A percentile compares a stretch with the other conserved stretches of the same genome.
These are phyloP conservation scores for Pythium sukuiense DNA, from an alignment of 352 stramenopile genomes.

Conservation along the genomic window DNA sequence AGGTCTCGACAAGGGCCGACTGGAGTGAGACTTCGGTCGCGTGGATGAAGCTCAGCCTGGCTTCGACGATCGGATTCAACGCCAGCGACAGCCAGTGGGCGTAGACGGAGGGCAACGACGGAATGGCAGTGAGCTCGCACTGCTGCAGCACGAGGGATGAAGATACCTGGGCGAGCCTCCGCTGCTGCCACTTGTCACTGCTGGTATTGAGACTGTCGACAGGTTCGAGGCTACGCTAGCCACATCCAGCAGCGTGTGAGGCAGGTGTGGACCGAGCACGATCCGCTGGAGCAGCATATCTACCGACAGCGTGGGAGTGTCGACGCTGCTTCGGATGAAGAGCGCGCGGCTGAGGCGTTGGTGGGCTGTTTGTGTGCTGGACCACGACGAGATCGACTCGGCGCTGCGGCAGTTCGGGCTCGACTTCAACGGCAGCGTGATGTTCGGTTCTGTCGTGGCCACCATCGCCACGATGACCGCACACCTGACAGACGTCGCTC, in stretches of 20 bases:
- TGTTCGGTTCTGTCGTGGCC: background rate
- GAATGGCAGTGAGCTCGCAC: background rate
- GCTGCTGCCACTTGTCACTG: background rate
- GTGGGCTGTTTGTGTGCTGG: background rate
- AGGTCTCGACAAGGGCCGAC: background rate
- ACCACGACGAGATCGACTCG: conserved; percentile 9
- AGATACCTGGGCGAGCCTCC: background rate
- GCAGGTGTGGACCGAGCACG: background rate
- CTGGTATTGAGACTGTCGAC: background rate
- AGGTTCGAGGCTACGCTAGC: conserved; percentile 11
- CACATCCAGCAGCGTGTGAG: conserved; percentile 10
- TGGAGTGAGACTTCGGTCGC: background rate
- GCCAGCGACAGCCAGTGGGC: background rate
- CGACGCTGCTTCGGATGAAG: background rate
- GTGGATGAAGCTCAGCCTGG: background rate
- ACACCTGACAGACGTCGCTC: background rate
- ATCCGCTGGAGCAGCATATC: background rate
- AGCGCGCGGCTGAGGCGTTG: conserved; percentile 8
- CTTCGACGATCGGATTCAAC: background rate
- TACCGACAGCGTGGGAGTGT: background rate
- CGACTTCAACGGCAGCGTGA: conserved; percentile 7
- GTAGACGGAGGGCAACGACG: background rate
- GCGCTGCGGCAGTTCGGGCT: conserved; percentile 7
- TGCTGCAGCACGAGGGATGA: conserved; percentile 6
- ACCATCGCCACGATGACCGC: background rate